Evolutionary conservation across 768 basidiomycete genomes (phyloP), one percentile per base, ranked within the genome.

Genomic region (Lactifluus echinatus): DNA sequence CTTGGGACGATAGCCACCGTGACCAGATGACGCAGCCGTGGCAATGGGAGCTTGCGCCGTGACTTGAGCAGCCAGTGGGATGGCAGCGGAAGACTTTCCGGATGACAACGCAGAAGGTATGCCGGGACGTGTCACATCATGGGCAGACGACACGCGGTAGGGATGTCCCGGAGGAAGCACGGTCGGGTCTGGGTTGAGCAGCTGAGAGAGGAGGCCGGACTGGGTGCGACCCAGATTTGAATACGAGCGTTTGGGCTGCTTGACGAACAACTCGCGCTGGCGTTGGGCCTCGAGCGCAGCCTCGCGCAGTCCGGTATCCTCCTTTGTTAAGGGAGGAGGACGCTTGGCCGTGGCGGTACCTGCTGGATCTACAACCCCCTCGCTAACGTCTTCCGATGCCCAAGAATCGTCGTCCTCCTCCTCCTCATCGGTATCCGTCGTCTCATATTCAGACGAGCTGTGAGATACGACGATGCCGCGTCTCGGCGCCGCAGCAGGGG

Each of bases 121-220:
- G 34, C 59, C 64, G 65, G 71, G 66, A 53, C 68, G 70, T 48
- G 85, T 73, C 63, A 82, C 78, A 19, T 79, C 76, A 17, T 71
- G 70, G 8, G 76, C 75, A 55, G 74, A 77, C 17, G 73, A 80
- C 15, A 74, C 69, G 58, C 80, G 74, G 69, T 82, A 84, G 2
- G 83, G 80, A 67, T 84, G 84, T 39, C 73, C 76, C 1, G 70
- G 68, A 5, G 84, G 83, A 64, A 87, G 78, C 29, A 81, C 71
- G 12, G 72, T 65, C 19, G 84, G 83, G 64, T 85, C 79, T 0
- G 88, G 89, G 61, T 89, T 84, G 75, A 91, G 75, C 42, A 91
- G 70, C 67, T 81, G 81, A 26, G 80, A 80, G 53, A 89, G 71
- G 42, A 87, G 68, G 3, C 87, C 88, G 8, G 78, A 79, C 46